Conservation (phyloP, 1,284 basidiomycete species). For the Abortiporus biennis region DNA sequence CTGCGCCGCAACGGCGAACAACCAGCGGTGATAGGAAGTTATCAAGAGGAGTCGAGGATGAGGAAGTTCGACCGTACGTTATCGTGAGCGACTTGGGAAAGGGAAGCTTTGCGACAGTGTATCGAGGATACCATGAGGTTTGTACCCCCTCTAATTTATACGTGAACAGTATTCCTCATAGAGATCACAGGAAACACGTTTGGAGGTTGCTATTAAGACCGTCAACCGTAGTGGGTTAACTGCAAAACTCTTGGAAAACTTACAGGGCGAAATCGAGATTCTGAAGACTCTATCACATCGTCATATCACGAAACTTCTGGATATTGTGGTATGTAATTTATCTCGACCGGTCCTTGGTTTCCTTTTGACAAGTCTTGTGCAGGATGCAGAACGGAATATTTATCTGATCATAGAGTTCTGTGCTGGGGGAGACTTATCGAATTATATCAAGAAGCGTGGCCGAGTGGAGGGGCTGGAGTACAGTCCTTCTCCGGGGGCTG, state of each 20-base stretch:
- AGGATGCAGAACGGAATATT: constrained; percentile 92
- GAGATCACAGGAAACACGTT: constrained; percentile 56
- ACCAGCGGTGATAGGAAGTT: no score
- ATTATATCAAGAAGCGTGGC: constrained; percentile 94
- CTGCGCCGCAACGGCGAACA: no score
- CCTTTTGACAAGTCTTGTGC: constrained; percentile 4
- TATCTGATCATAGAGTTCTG: constrained; percentile 99
- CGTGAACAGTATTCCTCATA: neutral
- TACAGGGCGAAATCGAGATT: constrained; percentile 96
- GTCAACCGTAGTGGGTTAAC: constrained; percentile 88
- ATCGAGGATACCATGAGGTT: constrained; percentile 87
- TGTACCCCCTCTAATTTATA: constrained; percentile 22
- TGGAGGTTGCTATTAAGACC: constrained; percentile 91
- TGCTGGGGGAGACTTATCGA: constrained; percentile 90
- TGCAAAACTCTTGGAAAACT: constrained; percentile 91
- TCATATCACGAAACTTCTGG: constrained; percentile 90
- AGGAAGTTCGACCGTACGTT: constrained; percentile 68
- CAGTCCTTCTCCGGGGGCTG: constrained; percentile 55
- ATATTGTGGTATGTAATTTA: constrained; percentile 69
- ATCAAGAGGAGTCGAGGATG: constrained; percentile 38
- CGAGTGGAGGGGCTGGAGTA: constrained; percentile 83
- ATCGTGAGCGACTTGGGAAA: constrained; percentile 71
- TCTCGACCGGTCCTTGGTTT: constrained; percentile 7
- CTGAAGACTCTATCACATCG: constrained; percentile 91
- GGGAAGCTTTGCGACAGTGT: constrained; percentile 96